Evolutionary conservation across 163 green algal species (phyloP).

Genomic region (Chlamydomonas reinhardtii): DNA sequence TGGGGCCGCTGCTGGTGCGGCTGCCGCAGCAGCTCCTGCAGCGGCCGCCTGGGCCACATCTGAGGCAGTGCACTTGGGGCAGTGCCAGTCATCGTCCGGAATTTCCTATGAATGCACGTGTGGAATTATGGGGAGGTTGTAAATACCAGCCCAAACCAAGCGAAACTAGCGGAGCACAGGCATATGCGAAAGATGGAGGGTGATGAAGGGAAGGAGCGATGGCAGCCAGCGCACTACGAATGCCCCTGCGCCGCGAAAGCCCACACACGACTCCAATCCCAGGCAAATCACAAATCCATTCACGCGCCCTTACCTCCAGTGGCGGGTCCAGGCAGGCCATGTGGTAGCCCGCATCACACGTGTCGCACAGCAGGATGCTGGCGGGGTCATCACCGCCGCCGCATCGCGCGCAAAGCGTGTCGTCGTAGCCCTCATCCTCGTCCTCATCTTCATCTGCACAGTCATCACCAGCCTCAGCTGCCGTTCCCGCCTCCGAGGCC

Average conservation of each 20-base stretch:
- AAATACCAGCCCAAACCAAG: too few relatives aligned
- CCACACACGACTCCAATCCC: too few relatives aligned
- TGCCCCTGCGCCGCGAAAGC: too few relatives aligned
- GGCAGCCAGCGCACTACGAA: too few relatives aligned
- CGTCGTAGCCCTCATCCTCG: constrained; percentile 31
- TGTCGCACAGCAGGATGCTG: constrained; percentile 73
- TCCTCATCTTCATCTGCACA: constrained; percentile 13
- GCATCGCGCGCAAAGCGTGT: constrained; percentile 50
- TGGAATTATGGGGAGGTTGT: too few relatives aligned
- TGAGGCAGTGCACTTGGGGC: constrained; percentile 52
- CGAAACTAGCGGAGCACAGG: too few relatives aligned
- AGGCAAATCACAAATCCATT: too few relatives aligned
- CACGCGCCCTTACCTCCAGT: constrained; percentile 29
- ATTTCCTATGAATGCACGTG: neutral
- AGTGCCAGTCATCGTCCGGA: constrained; percentile 72
- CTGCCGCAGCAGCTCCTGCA: neutral
- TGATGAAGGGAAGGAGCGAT: too few relatives aligned
- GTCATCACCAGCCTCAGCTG: constrained; percentile 13
- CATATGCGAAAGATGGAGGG: too few relatives aligned
- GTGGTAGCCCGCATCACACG: constrained; percentile 70
- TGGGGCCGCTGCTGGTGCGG: neutral
- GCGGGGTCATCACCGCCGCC: constrained; percentile 19
- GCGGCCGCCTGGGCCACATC: neutral
- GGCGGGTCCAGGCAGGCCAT: constrained; percentile 65
- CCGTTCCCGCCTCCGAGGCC: constrained; percentile 3